A percentile compares a stretch with the other conserved stretches of the same genome.
phyloP scores from a whole-genome alignment of 208 protist genomes.

The Angomonas deanei region DNA sequence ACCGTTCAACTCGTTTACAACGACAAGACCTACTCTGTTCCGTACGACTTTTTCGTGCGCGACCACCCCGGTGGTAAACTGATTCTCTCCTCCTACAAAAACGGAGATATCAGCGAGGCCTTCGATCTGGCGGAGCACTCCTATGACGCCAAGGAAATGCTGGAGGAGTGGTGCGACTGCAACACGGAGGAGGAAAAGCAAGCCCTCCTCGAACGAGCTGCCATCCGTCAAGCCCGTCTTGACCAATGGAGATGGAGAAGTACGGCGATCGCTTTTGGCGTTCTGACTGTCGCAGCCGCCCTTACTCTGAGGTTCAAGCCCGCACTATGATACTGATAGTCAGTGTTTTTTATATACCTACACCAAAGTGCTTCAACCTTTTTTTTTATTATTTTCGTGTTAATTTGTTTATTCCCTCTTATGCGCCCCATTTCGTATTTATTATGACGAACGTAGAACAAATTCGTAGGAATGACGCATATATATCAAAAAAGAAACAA shows the following conservation, averaged over 20 bases:
- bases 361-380: neutral
- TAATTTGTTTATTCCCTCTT: too few relatives aligned
- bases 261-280: slow-evolving; percentile 1
- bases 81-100: slow-evolving; percentile 14
- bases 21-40: slow-evolving; percentile 23
- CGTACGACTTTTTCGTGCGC: slow-evolving; percentile 18
- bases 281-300: neutral
- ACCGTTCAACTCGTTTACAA: slow-evolving; percentile 21
- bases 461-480: too few relatives aligned
- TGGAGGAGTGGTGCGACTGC: slow-evolving; percentile 19
- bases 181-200: neutral
- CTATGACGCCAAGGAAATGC: slow-evolving; percentile 21
- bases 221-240: neutral
- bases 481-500: too few relatives aligned
- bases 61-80: slow-evolving; percentile 33
- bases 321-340: neutral
- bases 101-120: slow-evolving; percentile 28
- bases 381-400: too few relatives aligned
- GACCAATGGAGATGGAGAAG: slow-evolving; percentile 7
- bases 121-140: slow-evolving; percentile 30
- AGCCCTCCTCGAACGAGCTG: neutral
- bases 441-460: too few relatives aligned
- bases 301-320: neutral
- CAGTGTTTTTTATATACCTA: too few relatives aligned
- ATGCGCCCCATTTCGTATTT: too few relatives aligned